Conservation (phyloP, 352 stramenopile genomes). For the Nothophytophthora sp. region DNA sequence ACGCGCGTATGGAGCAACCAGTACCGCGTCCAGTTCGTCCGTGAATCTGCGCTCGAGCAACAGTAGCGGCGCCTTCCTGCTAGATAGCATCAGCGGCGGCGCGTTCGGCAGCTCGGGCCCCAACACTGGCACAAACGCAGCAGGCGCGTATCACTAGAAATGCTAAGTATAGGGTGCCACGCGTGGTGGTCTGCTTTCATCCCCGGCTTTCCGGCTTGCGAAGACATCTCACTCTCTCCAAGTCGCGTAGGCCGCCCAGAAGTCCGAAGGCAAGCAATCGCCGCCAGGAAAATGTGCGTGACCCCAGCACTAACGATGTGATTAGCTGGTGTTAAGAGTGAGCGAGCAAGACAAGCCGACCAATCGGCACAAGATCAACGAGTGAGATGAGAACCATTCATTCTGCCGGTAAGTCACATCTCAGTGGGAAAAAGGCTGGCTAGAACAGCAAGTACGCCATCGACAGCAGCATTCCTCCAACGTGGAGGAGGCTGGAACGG, state of each 20-base stretch:
- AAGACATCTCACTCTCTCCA: no score
- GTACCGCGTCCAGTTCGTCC: constrained; percentile 19
- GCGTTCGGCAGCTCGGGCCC: constrained; percentile 34
- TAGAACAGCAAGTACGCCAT: not conserved
- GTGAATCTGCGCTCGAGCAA: constrained; percentile 47
- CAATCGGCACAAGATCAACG: no score
- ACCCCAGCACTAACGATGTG: no score
- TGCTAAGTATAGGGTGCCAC: constrained; percentile 1
- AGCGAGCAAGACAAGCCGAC: no score
- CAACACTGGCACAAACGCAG: constrained; percentile 22
- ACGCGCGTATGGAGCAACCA: constrained; percentile 38
- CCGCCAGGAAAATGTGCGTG: no score
- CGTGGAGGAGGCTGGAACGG: not conserved
- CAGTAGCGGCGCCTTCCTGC: constrained; percentile 42
- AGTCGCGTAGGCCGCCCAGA: no score
- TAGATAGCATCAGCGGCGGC: constrained; percentile 41
- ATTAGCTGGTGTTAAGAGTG: no score
- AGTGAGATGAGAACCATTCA: no score
- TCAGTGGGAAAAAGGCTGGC: no score
- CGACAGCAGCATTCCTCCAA: not conserved
- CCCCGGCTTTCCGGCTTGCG: no score
- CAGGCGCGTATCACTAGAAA: constrained; percentile 23
- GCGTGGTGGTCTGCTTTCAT: not conserved
- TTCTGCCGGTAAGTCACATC: no score
- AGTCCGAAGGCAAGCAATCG: no score